A percentile compares a stretch with the other conserved stretches of the same genome.
These are phyloP conservation scores for Colletotrichum caudatum DNA, from an alignment of 2,329 filamentous ascomycete genomes.

Conservation along the genomic window DNA sequence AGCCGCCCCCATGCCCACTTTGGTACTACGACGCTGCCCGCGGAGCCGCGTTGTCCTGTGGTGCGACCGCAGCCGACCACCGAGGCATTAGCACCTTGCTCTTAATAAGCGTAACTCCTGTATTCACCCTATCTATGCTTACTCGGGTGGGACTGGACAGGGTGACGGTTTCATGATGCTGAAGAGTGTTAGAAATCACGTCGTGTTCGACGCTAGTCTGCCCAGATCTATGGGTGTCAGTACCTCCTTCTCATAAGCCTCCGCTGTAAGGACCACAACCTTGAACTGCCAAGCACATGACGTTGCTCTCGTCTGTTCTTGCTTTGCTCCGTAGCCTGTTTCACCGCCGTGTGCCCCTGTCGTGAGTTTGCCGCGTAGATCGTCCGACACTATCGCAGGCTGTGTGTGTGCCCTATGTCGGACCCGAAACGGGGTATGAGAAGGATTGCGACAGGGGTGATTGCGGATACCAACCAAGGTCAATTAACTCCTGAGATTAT, in stretches of 20 bases:
- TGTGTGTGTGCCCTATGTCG: background rate
- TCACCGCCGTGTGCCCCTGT: background rate
- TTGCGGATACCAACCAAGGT: background rate
- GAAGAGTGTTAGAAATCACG: background rate
- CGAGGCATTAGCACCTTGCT: background rate
- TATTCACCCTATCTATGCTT: background rate
- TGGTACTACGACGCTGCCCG: background rate
- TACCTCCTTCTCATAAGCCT: background rate
- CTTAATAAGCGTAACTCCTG: no score
- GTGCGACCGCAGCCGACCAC: background rate
- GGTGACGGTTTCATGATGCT: constrained; percentile 3
- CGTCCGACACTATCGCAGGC: background rate
- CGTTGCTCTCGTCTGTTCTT: background rate
- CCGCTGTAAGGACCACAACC: background rate
- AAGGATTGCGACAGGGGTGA: background rate
- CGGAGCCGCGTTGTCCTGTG: background rate
- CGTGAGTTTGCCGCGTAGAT: background rate
- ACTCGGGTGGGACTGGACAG: background rate
- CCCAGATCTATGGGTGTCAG: background rate
- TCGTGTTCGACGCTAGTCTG: background rate
- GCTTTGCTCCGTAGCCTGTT: background rate
- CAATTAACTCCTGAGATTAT: background rate
- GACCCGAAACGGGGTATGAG: background rate
- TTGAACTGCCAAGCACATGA: background rate
- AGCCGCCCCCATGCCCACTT: background rate